A percentile compares a stretch with the other conserved stretches of the same genome.
Conservation (phyloP, 371 early-diverging fungal genomes). For the Dipsacomyces acuminosporus region DNA sequence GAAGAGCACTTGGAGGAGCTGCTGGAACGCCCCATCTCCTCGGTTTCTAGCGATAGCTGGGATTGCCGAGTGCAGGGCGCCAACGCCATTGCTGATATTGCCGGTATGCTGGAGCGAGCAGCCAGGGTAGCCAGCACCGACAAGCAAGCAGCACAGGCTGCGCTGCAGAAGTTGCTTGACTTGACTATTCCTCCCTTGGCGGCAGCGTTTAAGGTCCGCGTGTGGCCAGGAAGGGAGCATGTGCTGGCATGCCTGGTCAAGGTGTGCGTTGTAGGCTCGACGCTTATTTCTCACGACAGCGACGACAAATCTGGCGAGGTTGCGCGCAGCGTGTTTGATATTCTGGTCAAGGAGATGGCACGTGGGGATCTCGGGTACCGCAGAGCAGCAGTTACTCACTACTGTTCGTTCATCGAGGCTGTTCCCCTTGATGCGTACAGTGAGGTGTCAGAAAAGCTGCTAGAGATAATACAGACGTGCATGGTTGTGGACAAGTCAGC, state of each 20-base stretch:
- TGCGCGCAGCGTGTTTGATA: slow-evolving; percentile 54
- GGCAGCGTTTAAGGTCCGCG: slow-evolving; percentile 64
- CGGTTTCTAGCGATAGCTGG: slow-evolving; percentile 15
- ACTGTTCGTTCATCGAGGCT: slow-evolving; percentile 50
- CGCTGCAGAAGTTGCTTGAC: slow-evolving; percentile 48
- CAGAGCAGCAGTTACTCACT: slow-evolving; percentile 13
- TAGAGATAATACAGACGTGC: slow-evolving; percentile 49
- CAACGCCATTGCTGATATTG: slow-evolving; percentile 13
- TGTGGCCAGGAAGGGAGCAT: slow-evolving; percentile 86
- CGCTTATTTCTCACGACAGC: slow-evolving; percentile 46
- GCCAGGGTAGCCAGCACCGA: slow-evolving; percentile 41
- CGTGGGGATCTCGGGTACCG: slow-evolving; percentile 20
- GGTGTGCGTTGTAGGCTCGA: slow-evolving; percentile 51
- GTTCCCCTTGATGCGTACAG: slow-evolving; percentile 53
- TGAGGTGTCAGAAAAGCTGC: slow-evolving; percentile 55
- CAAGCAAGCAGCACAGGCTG: slow-evolving; percentile 16
- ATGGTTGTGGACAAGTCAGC: slow-evolving; percentile 43
- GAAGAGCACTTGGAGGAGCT: slow-evolving; percentile 13
- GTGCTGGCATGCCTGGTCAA: slow-evolving; percentile 68
- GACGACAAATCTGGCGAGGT: slow-evolving; percentile 62
- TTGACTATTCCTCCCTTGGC: slow-evolving; percentile 59
- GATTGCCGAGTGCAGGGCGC: slow-evolving; percentile 25
- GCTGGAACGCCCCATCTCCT: slow-evolving; percentile 21
- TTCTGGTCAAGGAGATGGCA: slow-evolving; percentile 55
- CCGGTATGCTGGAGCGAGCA: slow-evolving; percentile 50